Evolutionary conservation across 164 flowering plant genomes (phyloP).

Genomic region (Magnolia officinalis): DNA sequence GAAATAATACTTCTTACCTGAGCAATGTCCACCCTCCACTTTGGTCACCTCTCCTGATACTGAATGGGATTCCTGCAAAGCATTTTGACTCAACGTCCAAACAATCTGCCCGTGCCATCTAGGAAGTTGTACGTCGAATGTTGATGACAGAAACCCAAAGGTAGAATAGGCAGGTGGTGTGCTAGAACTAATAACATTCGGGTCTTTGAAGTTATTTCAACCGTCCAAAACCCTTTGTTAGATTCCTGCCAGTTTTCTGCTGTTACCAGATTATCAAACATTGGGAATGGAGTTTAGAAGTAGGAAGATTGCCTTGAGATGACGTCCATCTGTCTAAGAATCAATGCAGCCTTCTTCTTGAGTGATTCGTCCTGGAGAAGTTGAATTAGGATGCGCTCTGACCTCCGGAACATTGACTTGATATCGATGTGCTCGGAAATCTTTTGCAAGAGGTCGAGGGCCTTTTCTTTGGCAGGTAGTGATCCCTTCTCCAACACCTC

Average conservation of each 20-base stretch:
- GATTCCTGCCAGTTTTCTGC: background rate
- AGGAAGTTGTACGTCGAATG: background rate
- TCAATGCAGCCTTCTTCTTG: conserved; percentile 24
- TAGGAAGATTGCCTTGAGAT: conserved; percentile 28
- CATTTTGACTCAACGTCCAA: background rate
- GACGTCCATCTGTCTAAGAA: conserved; percentile 26
- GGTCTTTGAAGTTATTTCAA: background rate
- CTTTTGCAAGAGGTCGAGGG: conserved; percentile 20
- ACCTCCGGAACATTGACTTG: conserved; percentile 2
- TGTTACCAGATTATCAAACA: background rate
- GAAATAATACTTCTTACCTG: background rate
- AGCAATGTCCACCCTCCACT: background rate
- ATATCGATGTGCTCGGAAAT: conserved; percentile 11
- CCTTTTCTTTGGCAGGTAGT: conserved; percentile 15
- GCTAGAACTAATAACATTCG: background rate
- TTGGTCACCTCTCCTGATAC: background rate
- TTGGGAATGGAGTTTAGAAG: conserved; percentile 11
- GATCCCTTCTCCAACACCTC: conserved; percentile 27
- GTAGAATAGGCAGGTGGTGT: background rate
- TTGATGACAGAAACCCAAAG: background rate
- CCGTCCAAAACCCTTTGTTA: background rate
- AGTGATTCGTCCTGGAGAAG: conserved; percentile 26
- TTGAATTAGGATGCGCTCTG: conserved; percentile 21
- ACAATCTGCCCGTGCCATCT: background rate
- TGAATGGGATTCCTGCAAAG: background rate